These are phyloP conservation scores for Imleria badia DNA, from an alignment of 768 basidiomycete genomes.

Conservation along the genomic window DNA sequence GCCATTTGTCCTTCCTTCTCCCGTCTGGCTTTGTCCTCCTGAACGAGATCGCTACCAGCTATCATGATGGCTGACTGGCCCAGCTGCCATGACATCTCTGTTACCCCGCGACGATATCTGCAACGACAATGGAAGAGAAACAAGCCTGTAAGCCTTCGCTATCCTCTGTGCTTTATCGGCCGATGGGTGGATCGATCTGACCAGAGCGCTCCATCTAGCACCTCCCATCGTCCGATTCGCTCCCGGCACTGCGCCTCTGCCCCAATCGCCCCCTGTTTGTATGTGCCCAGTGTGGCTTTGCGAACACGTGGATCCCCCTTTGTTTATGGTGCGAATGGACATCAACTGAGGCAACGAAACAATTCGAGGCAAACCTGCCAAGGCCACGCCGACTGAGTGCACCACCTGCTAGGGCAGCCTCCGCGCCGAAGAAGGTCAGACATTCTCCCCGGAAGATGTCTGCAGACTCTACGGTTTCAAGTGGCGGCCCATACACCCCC, in stretches of 20 bases:
- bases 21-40: constrained; percentile 2
- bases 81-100: constrained; percentile 19
- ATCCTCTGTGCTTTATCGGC: constrained; percentile 9
- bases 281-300: constrained; percentile 47
- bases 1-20: constrained; percentile 3
- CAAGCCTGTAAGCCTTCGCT: constrained; percentile 34
- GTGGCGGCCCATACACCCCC: constrained; percentile 23
- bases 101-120: constrained; percentile 34
- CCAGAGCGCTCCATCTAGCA: constrained; percentile 31
- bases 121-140: constrained; percentile 44
- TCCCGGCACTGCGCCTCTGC: constrained; percentile 45
- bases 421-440: constrained; percentile 11
- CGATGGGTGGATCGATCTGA: constrained; percentile 14
- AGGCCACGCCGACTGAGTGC: constrained; percentile 36
- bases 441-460: constrained; percentile 18
- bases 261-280: constrained; percentile 44
- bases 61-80: constrained; percentile 22
- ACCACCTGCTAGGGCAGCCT: constrained; percentile 21
- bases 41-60: not conserved
- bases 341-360: constrained; percentile 39
- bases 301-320: constrained; percentile 47
- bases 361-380: constrained; percentile 40
- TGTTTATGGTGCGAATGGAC: constrained; percentile 54
- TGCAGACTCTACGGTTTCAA: constrained; percentile 20
- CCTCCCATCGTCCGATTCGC: constrained; percentile 44